Evolutionary conservation across 2,329 filamentous ascomycete species (phyloP), one percentile per base, ranked within the genome.

Genomic region (Ambrosiella cleistominuta): DNA sequence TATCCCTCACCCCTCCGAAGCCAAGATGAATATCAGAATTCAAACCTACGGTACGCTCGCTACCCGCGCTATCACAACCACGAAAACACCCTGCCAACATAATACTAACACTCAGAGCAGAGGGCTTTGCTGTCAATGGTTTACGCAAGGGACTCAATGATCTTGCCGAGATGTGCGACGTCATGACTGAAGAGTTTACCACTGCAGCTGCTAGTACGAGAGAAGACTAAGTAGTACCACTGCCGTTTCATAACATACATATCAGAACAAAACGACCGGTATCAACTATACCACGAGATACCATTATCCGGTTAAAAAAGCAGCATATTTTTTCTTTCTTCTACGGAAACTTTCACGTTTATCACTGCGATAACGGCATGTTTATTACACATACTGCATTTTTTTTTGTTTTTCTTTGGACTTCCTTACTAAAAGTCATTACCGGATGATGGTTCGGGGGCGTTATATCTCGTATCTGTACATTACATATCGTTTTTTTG

Each of bases 1-100:
- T 7, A 97, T 98, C 62, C 93, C 93, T 37, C 93, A 98, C 71
- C 93, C 93, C 55, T 95, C 90, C 44, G 93, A 98, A 71, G 75
- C 83, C 45, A 93, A 95, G 72, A 95, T 98, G 91, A 95, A 97
- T 67, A 75, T 98, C 62, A 82, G 93, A 66, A 97, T 98, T 62
- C 93, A 98, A 71, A 98, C 91, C 64, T 97, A 93, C 66, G 87
- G 91, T 95, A 74, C 68, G 82, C 71, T 50, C 36, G 57, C 15
- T 11, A 19, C 19, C 7, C 8, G n/a, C 15, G 3, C 38, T 53
- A 12, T 56, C n/a, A 3, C 9, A 19, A 36, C 39, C 13, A 36
- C n/a, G 13, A 5, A 27, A 27, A 11, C 56, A 15, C 47, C 47
- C 9, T 8, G 47, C 9, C 15, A 11, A 27, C 17, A 13, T 38